phyloP scores from a whole-genome alignment of 2,329 filamentous ascomycete genomes.

The Ophiostoma sp. region DNA sequence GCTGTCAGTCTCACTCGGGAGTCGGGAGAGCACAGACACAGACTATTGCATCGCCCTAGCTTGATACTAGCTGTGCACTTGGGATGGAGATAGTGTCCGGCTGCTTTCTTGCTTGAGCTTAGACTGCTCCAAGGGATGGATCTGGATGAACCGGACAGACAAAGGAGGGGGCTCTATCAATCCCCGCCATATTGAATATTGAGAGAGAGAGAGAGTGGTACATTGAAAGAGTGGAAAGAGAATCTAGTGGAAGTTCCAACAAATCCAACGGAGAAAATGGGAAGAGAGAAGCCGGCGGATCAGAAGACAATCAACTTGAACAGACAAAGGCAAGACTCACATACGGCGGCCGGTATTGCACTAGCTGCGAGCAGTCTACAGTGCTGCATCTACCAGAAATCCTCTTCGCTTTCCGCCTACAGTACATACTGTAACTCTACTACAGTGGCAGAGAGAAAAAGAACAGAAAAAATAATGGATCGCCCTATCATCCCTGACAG shows the following conservation, averaged over 20 bases:
- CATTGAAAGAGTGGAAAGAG: neutral
- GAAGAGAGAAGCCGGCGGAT: neutral
- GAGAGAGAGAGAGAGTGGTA: neutral
- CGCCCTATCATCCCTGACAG: conserved; percentile 1
- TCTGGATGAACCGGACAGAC: neutral
- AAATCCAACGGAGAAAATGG: neutral
- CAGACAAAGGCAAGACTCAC: neutral
- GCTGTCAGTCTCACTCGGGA: conserved; percentile 8
- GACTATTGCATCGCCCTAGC: neutral
- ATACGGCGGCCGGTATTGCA: too few relatives aligned
- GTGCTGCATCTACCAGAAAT: neutral
- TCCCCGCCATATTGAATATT: too few relatives aligned
- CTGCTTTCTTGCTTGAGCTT: conserved; percentile 14
- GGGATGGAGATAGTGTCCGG: neutral
- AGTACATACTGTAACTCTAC: too few relatives aligned
- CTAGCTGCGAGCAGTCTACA: neutral
- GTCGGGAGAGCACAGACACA: conserved; percentile 11
- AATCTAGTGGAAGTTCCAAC: neutral
- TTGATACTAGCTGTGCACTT: neutral
- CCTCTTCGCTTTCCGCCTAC: too few relatives aligned
- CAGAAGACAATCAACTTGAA: neutral
- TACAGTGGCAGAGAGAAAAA: neutral
- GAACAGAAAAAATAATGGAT: too few relatives aligned
- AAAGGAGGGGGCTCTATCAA: conserved; percentile 1
- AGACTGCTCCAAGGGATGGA: conserved; percentile 13